Conservation (phyloP, 1,284 basidiomycete species). For the Ganoderma leucocontextum region DNA sequence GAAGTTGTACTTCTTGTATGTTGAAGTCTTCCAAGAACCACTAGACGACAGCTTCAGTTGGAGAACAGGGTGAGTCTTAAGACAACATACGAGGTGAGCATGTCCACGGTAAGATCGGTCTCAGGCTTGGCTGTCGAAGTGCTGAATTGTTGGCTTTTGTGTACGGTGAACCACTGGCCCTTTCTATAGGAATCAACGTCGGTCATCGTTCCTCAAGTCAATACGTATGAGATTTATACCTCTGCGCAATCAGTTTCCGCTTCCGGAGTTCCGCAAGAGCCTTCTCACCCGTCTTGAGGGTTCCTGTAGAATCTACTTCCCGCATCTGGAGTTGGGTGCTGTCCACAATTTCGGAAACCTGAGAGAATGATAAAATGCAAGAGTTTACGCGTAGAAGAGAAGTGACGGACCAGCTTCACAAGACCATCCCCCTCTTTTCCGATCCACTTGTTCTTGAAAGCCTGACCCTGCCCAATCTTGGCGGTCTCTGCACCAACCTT, state of each 20-base stretch:
- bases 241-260: slow-evolving; percentile 85
- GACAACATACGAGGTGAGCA: slow-evolving; percentile 81
- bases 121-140: slow-evolving; percentile 96
- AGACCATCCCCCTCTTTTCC: slow-evolving; percentile 90
- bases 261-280: slow-evolving; percentile 88
- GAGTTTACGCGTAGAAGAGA: slow-evolving; percentile 13
- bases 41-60: slow-evolving; percentile 48
- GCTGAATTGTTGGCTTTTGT: slow-evolving; percentile 90
- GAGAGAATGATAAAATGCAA: not conserved
- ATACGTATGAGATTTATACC: slow-evolving; percentile 48
- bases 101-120: slow-evolving; percentile 96
- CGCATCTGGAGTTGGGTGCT: slow-evolving; percentile 79
- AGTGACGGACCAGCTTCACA: slow-evolving; percentile 77
- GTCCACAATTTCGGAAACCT: slow-evolving; percentile 77
- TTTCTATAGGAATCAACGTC: slow-evolving; percentile 70
- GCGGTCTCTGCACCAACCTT: slow-evolving; percentile 84
- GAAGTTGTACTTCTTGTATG: slow-evolving; percentile 99
- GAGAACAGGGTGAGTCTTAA: not conserved
- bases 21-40: slow-evolving; percentile 90
- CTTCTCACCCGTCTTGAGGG: slow-evolving; percentile 78
- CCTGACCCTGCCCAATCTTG: slow-evolving; percentile 92
- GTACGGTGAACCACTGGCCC: slow-evolving; percentile 92
- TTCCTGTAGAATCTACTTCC: slow-evolving; percentile 79
- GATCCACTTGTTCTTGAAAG: slow-evolving; percentile 99
- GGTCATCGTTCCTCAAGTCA: slow-evolving; percentile 86